Base-by-base conservation (phyloP, 805 yeast genomes). In the Myxozyma vanderwaltii region DNA sequence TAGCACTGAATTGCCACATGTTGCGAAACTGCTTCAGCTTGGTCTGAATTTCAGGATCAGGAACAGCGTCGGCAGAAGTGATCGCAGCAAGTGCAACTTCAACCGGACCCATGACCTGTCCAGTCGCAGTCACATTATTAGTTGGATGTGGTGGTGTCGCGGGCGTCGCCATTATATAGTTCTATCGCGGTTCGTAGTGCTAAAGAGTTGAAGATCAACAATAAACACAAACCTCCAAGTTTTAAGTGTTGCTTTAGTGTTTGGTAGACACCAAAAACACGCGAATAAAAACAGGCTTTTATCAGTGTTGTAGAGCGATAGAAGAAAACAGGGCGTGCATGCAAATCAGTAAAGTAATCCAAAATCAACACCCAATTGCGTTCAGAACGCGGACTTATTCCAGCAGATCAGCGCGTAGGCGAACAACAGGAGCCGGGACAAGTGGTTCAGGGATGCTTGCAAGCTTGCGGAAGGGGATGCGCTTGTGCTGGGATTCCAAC, bases 1-100 rank as follows among this genome's bases (percentile, higher is more conserved):
- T 23, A 31, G 63, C 67, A 24, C 67, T 54, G 58, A 71, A 68
- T 50, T 70, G 70, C 72, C 73, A 71, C 68, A 64, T 61, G 41
- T 69, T 67, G 15, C 74, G 69, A 21, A 70, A 47, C 47, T 56
- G 59, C 19, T 35, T 47, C 36, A 71, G 65, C 31, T 27, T 36
- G 44, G 24, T 6, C 26, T 41, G 62, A 13, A 58, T 8, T 15
- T 53, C 52, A 12, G 46, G 53, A 33, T 61, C 64, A 7, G 53
- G 48, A 15, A 54, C 57, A 4, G 51, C 56, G 29, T 61, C 64
- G 1, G 62, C 64, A 15, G 56, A 27, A n/a, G 56, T 58, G 21
- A 61, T 50, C 4, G 51, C 56, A 1, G 64, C 64, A 19, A 61
- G 55, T 2, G 64, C 64, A 21, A 52, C 51, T 26, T 61, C 64